A percentile compares a stretch with the other conserved stretches of the same genome.
Conservation (phyloP, 441 rosid genomes). For the Theobroma grandiflorum region DNA sequence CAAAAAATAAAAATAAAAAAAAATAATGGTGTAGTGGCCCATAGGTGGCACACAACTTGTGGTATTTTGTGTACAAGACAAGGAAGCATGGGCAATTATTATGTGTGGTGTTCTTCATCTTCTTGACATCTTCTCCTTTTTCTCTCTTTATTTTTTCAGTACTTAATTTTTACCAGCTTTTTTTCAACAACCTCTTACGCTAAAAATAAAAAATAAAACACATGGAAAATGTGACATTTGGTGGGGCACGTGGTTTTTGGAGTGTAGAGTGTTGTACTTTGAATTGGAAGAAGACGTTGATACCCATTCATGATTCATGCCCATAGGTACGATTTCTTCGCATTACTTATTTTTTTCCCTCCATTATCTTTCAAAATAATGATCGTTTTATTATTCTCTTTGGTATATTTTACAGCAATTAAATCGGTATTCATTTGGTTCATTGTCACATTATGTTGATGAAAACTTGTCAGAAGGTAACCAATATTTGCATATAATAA, state of each 20-base stretch:
- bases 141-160: not conserved
- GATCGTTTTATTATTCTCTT: too few relatives aligned
- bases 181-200: not conserved
- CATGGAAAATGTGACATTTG: slow-evolving; percentile 3
- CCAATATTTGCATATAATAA: too few relatives aligned
- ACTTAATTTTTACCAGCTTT: not conserved
- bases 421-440: too few relatives aligned
- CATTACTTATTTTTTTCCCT: too few relatives aligned
- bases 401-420: too few relatives aligned
- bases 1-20: not conserved
- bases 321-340: too few relatives aligned
- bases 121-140: not conserved
- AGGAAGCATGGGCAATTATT: slow-evolving; percentile 17
- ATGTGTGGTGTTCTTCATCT: not conserved
- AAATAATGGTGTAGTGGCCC: slow-evolving; percentile 3
- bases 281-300: not conserved
- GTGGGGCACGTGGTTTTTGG: too few relatives aligned
- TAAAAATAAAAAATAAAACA: not conserved
- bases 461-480: too few relatives aligned
- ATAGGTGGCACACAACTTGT: not conserved
- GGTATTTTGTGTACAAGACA: not conserved
- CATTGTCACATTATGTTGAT: too few relatives aligned
- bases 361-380: too few relatives aligned
- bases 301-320: not conserved
- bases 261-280: not conserved